These are phyloP conservation scores for Chlorella sp. DNA, from an alignment of 139 green algal species.

Conservation along the genomic window DNA sequence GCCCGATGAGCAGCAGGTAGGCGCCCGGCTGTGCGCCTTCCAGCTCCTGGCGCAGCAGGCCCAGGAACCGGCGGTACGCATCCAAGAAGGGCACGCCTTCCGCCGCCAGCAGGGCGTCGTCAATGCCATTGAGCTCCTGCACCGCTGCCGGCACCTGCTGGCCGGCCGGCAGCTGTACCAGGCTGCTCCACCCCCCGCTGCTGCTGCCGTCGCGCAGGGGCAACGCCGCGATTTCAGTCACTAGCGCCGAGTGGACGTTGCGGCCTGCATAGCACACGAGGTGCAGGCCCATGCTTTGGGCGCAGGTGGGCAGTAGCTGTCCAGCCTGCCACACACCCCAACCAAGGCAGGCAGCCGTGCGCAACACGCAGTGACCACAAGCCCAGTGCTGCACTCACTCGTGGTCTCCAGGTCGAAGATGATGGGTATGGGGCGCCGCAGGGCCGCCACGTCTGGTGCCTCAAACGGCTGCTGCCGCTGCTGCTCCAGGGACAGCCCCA, in stretches of 20 bases:
- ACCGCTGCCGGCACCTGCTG: not conserved
- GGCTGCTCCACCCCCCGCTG: too few species aligned
- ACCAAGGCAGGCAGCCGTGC: not conserved
- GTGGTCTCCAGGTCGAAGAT: conserved; percentile 73
- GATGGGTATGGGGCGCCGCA: conserved; percentile 32
- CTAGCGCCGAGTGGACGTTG: not conserved
- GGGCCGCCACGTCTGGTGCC: not conserved
- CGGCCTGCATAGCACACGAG: too few species aligned
- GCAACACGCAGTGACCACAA: not conserved
- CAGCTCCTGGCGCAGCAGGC: conserved; percentile 37
- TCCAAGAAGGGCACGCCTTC: not conserved
- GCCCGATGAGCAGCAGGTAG: conserved; percentile 38
- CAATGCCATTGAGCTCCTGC: conserved; percentile 38
- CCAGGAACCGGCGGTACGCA: conserved; percentile 32
- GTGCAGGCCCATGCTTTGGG: too few species aligned
- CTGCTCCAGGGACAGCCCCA: not conserved
- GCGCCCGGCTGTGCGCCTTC: conserved; percentile 1
- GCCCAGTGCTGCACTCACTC: conserved; percentile 3
- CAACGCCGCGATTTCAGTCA: conserved; percentile 60
- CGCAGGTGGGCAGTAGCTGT: too few species aligned
- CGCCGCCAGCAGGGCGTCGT: conserved; percentile 6
- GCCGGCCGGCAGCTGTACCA: conserved; percentile 34
- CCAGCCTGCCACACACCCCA: too few species aligned
- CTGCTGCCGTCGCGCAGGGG: not conserved
- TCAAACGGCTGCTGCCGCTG: conserved; percentile 15